Base-by-base conservation (phyloP, 2,329 filamentous ascomycete species). In the Colletotrichum graminicola region DNA sequence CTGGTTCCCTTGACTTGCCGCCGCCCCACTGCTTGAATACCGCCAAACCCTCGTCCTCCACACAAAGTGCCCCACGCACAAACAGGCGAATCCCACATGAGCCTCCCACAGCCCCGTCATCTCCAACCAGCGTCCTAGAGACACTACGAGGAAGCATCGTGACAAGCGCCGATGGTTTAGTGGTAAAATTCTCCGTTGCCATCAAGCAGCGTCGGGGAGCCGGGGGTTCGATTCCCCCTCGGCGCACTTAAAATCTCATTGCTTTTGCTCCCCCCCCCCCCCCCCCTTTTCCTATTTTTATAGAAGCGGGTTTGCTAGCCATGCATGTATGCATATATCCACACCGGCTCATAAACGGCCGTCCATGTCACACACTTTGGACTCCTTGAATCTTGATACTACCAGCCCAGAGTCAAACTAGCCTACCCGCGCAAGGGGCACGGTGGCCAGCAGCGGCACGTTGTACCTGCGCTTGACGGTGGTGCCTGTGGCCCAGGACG, bases 401-500 rank as follows among this genome's bases (percentile, higher is more conserved):
- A 29, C 29, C 4, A 29, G 4, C 29, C 29, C 29, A 29, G 29
- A 29, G 29, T 4, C 34, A 4, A 74, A 2, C 59, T 54, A n/a
- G 3, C 29, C 29, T 18, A 54, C 34, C 51, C 29, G 32, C 51
- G 18, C 51, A 8, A 54, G 51, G 10, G 29, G 29, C 51, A 54
- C 51, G 29, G n/a, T 12, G 16, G 51, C 51, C 29, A 54, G 8
- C 7, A 54, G 29, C 14, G 51, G 51, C 29, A 54, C 18, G 51
- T 16, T 11, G 51, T 21, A 34, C 3, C 51, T 29, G 51, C 51
- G 51, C 18, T 54, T 54, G 2, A 21, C 32, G 51, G 34, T 12
- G 16, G 51, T 76, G 3, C 71, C 64, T 29, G 57, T 64, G 1
- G 75, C 73, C 16, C 51, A n/a, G n/a, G n/a, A n/a, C n/a, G n/a